A percentile compares a stretch with the other conserved stretches of the same genome.
Evolutionary conservation across 495 filamentous ascomycete species (phyloP).

Genomic region (Hypoxylon lienhwacheense): DNA sequence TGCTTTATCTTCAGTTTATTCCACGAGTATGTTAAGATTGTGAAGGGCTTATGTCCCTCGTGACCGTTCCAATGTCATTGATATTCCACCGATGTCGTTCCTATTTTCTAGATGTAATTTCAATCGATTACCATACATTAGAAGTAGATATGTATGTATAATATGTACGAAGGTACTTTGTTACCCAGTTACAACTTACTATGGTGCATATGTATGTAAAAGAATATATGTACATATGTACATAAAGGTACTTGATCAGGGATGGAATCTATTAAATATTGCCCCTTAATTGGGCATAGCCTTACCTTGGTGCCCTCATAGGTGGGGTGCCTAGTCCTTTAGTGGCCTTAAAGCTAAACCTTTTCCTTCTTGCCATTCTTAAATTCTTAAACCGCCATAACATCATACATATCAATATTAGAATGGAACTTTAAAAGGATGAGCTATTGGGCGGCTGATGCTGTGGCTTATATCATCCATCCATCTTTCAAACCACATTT

Average conservation of each 20-base stretch:
- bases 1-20: not conserved
- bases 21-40: not conserved
- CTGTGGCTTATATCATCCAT: slow-evolving; percentile 29
- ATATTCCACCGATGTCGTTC: not conserved
- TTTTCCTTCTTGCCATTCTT: slow-evolving; percentile 3
- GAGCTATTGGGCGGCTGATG: slow-evolving; percentile 29
- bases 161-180: no score
- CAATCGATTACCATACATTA: no score
- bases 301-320: not conserved
- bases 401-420: slow-evolving; percentile 14
- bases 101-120: no score
- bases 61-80: not conserved
- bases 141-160: no score
- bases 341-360: slow-evolving; percentile 10
- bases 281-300: not conserved
- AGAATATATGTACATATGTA: no score
- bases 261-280: not conserved
- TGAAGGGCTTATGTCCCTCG: no score
- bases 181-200: no score
- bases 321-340: slow-evolving; percentile 9
- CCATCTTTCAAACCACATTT: slow-evolving; percentile 12
- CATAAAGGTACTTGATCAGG: no score
- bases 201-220: no score
- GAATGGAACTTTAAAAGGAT: no score
- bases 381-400: slow-evolving; percentile 16